Conservation (phyloP, 768 basidiomycete genomes). For the Lentinula raphanica region DNA sequence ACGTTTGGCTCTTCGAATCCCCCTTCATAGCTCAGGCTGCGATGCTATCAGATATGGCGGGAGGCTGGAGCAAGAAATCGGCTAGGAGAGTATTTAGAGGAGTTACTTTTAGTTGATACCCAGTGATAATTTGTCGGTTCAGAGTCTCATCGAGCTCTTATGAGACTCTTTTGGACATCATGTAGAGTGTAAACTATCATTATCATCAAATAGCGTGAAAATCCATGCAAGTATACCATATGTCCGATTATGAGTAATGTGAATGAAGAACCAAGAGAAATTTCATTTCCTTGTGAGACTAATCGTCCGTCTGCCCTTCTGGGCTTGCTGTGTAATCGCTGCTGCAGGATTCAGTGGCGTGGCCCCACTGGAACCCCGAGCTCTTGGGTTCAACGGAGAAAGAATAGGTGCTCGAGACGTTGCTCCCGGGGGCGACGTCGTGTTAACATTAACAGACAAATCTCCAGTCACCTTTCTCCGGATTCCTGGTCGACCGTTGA, state of each 20-base stretch:
- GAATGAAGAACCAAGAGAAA: not conserved
- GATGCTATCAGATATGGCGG: too few species aligned
- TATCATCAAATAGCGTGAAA: not conserved
- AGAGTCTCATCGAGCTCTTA: not conserved
- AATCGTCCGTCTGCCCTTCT: constrained; percentile 36
- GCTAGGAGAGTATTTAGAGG: too few species aligned
- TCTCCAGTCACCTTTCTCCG: constrained; percentile 64
- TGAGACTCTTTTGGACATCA: not conserved
- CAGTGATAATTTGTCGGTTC: not conserved
- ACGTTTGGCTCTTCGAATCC: not conserved
- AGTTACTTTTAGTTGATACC: too few species aligned
- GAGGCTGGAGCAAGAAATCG: too few species aligned
- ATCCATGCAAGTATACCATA: not conserved
- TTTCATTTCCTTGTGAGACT: constrained; percentile 31
- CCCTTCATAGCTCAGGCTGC: constrained; percentile 1
- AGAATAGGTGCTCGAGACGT: constrained; percentile 27
- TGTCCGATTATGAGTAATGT: not conserved
- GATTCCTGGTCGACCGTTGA: constrained; percentile 36
- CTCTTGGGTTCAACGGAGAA: constrained; percentile 71
- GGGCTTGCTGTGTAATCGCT: constrained; percentile 20
- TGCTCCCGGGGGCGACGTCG: not conserved
- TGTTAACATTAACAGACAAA: constrained; percentile 1
- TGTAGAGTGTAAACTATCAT: not conserved
- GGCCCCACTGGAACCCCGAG: constrained; percentile 33
- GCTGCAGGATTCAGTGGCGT: constrained; percentile 7